Evolutionary conservation across 352 stramenopile species (phyloP).

Genomic region (Globisporangium canariense): DNA sequence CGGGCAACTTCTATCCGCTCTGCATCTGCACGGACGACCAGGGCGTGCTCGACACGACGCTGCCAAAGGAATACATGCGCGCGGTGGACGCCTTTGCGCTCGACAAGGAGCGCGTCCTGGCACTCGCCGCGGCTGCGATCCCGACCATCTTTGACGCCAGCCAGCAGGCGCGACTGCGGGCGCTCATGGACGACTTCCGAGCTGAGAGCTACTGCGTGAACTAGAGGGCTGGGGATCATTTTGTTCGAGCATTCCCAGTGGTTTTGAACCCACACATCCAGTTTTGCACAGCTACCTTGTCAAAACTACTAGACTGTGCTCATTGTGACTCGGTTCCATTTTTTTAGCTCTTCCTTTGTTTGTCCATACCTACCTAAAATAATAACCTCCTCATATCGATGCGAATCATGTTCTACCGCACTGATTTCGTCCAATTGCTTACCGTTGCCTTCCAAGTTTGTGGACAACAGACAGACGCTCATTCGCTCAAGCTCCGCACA

Average conservation of each 20-base stretch:
- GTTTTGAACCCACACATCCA: not conserved
- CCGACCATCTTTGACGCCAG: conserved; percentile 58
- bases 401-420: not conserved
- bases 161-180: conserved; percentile 25
- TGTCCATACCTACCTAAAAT: not conserved
- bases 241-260: not conserved
- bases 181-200: conserved; percentile 23
- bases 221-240: not conserved
- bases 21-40: conserved; percentile 93
- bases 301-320: not conserved
- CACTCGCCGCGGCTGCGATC: conserved; percentile 44
- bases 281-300: not conserved
- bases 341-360: not conserved
- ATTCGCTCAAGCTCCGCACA: not conserved
- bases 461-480: not conserved
- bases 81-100: conserved; percentile 76
- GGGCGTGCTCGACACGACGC: conserved; percentile 88
- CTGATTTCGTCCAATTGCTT: conserved; percentile 7
- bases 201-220: not conserved
- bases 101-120: conserved; percentile 32
- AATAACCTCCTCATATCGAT: not conserved
- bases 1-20: conserved; percentile 57
- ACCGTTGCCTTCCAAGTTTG: not conserved
- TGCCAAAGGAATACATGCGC: conserved; percentile 87
- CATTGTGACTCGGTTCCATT: not conserved